Evolutionary conservation across 331 rosid species (phyloP).

Genomic region (Quercus lobata): DNA sequence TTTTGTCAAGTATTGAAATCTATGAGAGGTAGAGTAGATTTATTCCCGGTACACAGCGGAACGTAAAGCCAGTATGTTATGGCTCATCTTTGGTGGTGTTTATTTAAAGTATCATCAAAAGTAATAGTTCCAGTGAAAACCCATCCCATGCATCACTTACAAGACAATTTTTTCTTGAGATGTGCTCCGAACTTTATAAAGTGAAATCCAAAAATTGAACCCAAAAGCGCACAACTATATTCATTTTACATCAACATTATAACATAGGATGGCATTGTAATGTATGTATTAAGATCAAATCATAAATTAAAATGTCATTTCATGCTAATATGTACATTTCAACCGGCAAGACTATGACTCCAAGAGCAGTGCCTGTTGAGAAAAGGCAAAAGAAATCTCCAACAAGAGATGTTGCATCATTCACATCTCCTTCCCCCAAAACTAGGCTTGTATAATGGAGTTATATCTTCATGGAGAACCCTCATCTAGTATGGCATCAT

Average conservation of each 20-base stretch:
- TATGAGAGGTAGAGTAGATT: no score
- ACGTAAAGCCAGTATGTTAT: no score
- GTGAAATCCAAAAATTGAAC: neutral
- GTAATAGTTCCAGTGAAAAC: no score
- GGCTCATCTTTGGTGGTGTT: no score
- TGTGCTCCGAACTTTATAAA: no score
- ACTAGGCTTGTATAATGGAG: conserved; percentile 88
- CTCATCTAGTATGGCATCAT: conserved; percentile 23
- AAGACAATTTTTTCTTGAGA: no score
- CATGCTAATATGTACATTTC: neutral
- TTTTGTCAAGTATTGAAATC: no score
- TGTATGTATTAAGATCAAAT: neutral
- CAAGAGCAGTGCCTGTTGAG: conserved; percentile 70
- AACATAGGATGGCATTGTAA: neutral
- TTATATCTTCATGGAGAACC: conserved; percentile 86
- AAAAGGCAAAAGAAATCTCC: conserved; percentile 76
- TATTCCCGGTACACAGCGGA: no score
- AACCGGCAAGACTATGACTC: conserved; percentile 30
- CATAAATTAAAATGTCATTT: neutral
- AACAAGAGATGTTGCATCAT: conserved; percentile 81
- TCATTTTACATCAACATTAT: neutral
- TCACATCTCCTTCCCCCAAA: conserved; percentile 95
- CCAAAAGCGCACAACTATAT: neutral
- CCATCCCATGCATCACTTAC: no score
- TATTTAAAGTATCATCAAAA: no score